Evolutionary conservation across 139 green algal genomes (phyloP).

Genomic region (Chlorella sp.): DNA sequence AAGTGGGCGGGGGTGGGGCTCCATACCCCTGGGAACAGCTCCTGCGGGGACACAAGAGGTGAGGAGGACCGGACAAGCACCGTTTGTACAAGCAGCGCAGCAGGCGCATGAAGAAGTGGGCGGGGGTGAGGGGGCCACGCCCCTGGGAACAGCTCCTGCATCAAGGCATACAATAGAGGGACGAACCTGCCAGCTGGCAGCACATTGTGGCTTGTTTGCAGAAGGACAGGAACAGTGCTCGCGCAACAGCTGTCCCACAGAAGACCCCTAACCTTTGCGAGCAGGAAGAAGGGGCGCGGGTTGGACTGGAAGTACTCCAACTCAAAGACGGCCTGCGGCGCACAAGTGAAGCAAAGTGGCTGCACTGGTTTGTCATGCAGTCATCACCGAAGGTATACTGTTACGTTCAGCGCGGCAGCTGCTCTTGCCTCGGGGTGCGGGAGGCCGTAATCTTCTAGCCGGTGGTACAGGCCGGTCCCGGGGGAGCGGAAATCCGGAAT

Average conservation of each 20-base stretch:
- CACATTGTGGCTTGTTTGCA: no score
- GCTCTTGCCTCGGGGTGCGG: no score
- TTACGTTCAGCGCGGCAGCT: no score
- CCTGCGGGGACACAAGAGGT: slow-evolving; percentile 24
- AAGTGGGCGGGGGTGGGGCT: slow-evolving; percentile 80
- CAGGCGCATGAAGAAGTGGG: not conserved
- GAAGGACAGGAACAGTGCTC: no score
- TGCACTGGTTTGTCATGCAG: no score
- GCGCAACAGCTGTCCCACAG: no score
- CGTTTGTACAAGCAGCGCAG: no score
- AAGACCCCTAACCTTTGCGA: slow-evolving; percentile 80
- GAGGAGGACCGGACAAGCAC: no score
- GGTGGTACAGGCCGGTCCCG: slow-evolving; percentile 77
- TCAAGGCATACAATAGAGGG: no score
- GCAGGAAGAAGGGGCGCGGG: slow-evolving; percentile 77
- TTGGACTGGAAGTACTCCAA: slow-evolving; percentile 73
- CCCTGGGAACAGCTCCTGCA: no score
- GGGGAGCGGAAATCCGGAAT: slow-evolving; percentile 81
- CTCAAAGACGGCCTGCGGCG: slow-evolving; percentile 74
- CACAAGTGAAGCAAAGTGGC: not conserved
- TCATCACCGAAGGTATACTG: no score
- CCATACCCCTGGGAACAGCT: slow-evolving; percentile 80
- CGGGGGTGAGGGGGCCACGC: not conserved
- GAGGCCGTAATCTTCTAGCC: slow-evolving; percentile 41
- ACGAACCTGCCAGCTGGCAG: no score